phyloP scores from a whole-genome alignment of 768 basidiomycete genomes.

The Suillus tomentosus region DNA sequence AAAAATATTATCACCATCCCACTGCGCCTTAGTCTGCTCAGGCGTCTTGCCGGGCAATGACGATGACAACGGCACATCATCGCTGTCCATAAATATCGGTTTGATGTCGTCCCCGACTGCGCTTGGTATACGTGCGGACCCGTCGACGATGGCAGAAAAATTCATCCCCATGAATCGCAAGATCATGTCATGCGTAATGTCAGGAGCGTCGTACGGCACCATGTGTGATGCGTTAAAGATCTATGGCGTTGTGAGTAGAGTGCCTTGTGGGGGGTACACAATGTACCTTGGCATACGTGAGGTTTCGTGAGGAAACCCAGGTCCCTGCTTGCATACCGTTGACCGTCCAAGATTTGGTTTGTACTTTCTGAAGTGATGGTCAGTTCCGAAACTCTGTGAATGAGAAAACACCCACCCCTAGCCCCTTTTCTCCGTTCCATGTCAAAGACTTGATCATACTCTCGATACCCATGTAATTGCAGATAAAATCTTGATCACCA shows the following conservation, averaged over 20 bases:
- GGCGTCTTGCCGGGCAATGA: constrained; percentile 56
- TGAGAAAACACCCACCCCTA: constrained; percentile 61
- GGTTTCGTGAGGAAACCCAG: constrained; percentile 86
- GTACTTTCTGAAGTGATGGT: constrained; percentile 49
- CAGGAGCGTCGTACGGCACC: constrained; percentile 87
- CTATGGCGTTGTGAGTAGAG: constrained; percentile 38
- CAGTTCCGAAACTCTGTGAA: constrained; percentile 9
- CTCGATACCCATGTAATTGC: constrained; percentile 93
- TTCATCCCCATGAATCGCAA: constrained; percentile 95
- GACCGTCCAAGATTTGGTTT: constrained; percentile 76
- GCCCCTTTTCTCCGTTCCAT: constrained; percentile 85
- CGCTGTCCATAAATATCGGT: constrained; percentile 56
- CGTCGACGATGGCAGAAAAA: constrained; percentile 77
- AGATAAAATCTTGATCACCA: constrained; percentile 92
- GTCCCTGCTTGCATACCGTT: constrained; percentile 79
- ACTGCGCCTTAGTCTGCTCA: constrained; percentile 81
- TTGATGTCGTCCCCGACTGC: constrained; percentile 75
- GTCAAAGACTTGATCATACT: constrained; percentile 77
- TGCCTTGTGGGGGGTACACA: background rate
- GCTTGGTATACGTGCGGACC: constrained; percentile 80
- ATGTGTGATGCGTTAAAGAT: constrained; percentile 95
- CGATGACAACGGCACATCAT: constrained; percentile 38
- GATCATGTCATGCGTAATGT: constrained; percentile 96
- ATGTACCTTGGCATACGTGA: constrained; percentile 88
- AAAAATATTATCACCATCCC: constrained; percentile 67